These are phyloP conservation scores for Penicillium sp. DNA, from an alignment of 2,329 filamentous ascomycete species.

Conservation along the genomic window DNA sequence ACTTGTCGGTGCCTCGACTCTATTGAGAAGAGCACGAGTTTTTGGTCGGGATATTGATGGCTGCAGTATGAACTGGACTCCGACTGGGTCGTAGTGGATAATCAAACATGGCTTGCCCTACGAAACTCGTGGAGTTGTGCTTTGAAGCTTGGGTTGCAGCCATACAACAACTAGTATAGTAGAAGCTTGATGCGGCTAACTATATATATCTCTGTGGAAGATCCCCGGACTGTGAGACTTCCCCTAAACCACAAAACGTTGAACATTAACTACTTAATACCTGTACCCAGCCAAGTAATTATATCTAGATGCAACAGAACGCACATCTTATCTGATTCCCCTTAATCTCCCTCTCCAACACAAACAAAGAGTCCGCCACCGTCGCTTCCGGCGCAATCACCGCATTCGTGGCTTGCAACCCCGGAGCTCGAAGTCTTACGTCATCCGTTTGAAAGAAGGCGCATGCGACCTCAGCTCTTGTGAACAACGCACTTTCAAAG, in stretches of 20 bases:
- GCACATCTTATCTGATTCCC: too few relatives aligned
- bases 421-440: slow-evolving; percentile 39
- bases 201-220: too few relatives aligned
- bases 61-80: slow-evolving; percentile 5
- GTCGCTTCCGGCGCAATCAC: slow-evolving; percentile 17
- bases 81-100: slow-evolving; percentile 2
- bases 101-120: not conserved
- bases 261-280: too few relatives aligned
- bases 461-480: slow-evolving; percentile 16
- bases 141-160: not conserved
- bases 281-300: too few relatives aligned
- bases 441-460: slow-evolving; percentile 36
- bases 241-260: too few relatives aligned
- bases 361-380: too few relatives aligned
- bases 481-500: slow-evolving; percentile 13
- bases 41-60: slow-evolving; percentile 11
- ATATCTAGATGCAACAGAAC: too few relatives aligned
- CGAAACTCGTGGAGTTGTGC: not conserved
- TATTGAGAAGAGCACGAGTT: slow-evolving; percentile 7
- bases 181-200: too few relatives aligned
- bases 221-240: too few relatives aligned
- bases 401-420: slow-evolving; percentile 34
- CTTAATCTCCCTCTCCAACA: too few relatives aligned
- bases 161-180: too few relatives aligned
- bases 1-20: slow-evolving; percentile 1